A percentile compares a stretch with the other conserved stretches of the same genome.
Conservation (phyloP, 352 stramenopile species). For the Phytophthora fragariae region DNA sequence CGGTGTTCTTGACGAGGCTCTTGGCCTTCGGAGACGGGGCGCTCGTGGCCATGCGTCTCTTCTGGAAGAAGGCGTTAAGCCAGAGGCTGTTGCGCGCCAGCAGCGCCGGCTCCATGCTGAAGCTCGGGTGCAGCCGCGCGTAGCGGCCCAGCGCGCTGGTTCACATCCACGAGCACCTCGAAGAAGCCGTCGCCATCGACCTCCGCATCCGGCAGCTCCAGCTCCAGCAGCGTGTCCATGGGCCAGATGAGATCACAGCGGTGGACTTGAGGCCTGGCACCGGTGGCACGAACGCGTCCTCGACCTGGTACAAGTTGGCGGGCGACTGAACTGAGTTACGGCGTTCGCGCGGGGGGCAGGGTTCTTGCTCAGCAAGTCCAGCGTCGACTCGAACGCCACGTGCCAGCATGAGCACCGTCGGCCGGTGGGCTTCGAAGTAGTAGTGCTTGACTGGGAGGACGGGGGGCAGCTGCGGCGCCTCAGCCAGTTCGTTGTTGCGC, state of each 20-base stretch:
- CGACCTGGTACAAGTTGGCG: conserved; percentile 41
- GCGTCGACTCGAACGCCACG: no score
- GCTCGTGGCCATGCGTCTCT: conserved; percentile 74
- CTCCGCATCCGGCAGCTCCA: conserved; percentile 48
- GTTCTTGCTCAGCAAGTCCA: no score
- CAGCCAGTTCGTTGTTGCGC: no score
- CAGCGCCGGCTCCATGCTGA: conserved; percentile 59
- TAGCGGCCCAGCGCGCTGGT: conserved; percentile 72
- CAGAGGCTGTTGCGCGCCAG: conserved; percentile 78
- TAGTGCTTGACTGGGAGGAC: no score
- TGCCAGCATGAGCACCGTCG: no score
- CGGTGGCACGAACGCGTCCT: conserved; percentile 34
- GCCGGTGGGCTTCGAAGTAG: no score
- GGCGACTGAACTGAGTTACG: neutral
- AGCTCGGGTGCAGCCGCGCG: conserved; percentile 59
- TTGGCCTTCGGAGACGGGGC: conserved; percentile 68
- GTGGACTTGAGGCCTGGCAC: conserved; percentile 14
- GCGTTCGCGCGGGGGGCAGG: no score
- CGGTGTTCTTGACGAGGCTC: conserved; percentile 61
- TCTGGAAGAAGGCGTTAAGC: conserved; percentile 88
- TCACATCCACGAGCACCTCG: conserved; percentile 59
- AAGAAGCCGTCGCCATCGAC: conserved; percentile 46
- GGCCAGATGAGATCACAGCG: neutral
- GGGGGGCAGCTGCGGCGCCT: no score
- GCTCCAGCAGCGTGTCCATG: conserved; percentile 33